Evolutionary conservation across 108 stramenopile genomes (phyloP), one percentile per base, ranked within the genome.

Genomic region (Hondaea fermentalgiana): DNA sequence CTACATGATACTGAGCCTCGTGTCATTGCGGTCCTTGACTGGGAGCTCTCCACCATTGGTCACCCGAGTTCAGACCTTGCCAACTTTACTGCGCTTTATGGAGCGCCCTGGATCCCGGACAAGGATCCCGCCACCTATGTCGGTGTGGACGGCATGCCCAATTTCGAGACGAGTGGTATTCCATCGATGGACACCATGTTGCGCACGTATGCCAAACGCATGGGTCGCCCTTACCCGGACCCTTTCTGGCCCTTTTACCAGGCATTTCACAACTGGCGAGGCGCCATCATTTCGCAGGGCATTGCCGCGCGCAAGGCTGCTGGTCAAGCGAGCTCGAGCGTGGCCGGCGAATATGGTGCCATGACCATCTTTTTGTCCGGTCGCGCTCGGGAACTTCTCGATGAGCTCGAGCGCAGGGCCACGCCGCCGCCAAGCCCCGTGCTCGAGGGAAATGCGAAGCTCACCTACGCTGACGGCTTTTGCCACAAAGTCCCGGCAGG

Each of bases 211-310:
- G 72, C 44, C 14, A 29, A 29, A 23, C 28, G 28, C 53, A 76
- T 23, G 51, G 72, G 28, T 14, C 47, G 72, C 29, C 55, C 88
- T 19, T 72, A 89, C 6, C 60, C 45, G 19, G 23, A 47, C 60
- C 44, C 59, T 14, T 59, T 59, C 16, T 89, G 72, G 21, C 93
- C 93, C 16, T 96, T 94, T 87, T 96, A 96, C 90, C 91, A 96
- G 60, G 93, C 96, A 19, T 96, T 97, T 92, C 90, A 96, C 4
- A 95, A 96, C 87, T 98, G 96, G 91, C 97, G 97, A 89, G 97
- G 97, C 91, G 95, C 95, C 64, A 97, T 98, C 25, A 98, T 98
- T 89, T 96, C 97, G 35, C 97, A 98, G 89, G 98, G 98, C 53
- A 96, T 98, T 0, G 96, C 95, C 35, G 96, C 96, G 72, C 93